phyloP scores from a whole-genome alignment of 2,329 filamentous ascomycete genomes.

The Talaromyces sp. region DNA sequence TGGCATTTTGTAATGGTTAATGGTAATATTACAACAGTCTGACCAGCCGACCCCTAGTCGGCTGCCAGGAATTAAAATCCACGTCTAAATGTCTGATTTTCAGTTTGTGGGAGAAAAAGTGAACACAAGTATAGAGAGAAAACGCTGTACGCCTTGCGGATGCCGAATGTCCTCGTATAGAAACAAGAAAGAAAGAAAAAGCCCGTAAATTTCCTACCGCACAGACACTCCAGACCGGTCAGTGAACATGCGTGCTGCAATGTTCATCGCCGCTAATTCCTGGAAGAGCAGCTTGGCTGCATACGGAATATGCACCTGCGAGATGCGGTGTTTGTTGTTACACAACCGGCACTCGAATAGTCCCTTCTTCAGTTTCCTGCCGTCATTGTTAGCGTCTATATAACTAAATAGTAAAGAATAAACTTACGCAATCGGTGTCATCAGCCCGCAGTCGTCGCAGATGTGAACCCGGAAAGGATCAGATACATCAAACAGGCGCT shows the following conservation, averaged over 20 bases:
- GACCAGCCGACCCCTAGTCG: background rate
- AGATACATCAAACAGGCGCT: conserved; percentile 93
- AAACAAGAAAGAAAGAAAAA: conserved; percentile 2
- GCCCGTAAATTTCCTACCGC: conserved; percentile 19
- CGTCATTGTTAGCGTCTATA: background rate
- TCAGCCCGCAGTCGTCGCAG: conserved; percentile 96
- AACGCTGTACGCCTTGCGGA: conserved; percentile 12
- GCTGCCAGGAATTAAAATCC: background rate
- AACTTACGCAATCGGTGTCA: conserved; percentile 98
- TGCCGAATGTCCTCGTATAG: conserved; percentile 10
- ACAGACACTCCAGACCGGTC: conserved; percentile 49
- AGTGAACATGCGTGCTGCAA: conserved; percentile 95
- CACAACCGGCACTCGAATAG: conserved; percentile 95
- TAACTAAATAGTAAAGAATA: background rate
- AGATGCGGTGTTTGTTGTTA: conserved; percentile 99
- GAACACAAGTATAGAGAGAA: background rate
- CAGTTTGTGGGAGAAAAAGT: background rate
- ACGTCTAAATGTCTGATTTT: background rate
- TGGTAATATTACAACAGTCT: background rate
- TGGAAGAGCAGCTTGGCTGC: conserved; percentile 98
- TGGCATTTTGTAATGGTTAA: background rate
- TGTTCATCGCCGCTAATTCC: conserved; percentile 97
- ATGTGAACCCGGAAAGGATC: conserved; percentile 98
- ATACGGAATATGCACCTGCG: conserved; percentile 95
- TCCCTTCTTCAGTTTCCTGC: conserved; percentile 85